Conservation (phyloP, 2,329 filamentous ascomycete species). For the Drechslerella stenobrocha region DNA sequence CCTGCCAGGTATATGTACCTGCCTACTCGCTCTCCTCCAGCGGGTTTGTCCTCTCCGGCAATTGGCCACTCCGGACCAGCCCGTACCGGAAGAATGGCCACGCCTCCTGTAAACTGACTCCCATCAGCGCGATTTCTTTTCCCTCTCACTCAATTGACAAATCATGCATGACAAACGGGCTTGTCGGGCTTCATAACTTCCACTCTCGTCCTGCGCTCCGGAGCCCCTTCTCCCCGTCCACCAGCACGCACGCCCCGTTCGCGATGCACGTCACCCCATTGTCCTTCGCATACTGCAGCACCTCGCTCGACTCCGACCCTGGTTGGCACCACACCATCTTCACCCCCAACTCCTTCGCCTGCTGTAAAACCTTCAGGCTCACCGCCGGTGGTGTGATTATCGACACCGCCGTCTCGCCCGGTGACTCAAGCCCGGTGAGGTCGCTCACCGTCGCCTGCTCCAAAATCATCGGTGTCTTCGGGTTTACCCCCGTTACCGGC, state of each 20-base stretch:
- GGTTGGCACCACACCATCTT: constrained; percentile 86
- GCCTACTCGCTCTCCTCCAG: constrained; percentile 2
- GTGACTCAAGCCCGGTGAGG: constrained; percentile 54
- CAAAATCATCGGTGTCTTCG: constrained; percentile 59
- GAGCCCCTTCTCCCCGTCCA: constrained; percentile 73
- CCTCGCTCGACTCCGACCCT: constrained; percentile 78
- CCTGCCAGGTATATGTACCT: not conserved
- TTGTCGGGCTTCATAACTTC: constrained; percentile 50
- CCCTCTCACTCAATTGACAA: not conserved
- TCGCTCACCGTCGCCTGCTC: constrained; percentile 63
- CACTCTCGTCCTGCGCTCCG: constrained; percentile 62
- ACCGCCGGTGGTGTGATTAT: constrained; percentile 83
- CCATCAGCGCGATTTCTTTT: constrained; percentile 18
- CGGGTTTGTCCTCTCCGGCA: constrained; percentile 26
- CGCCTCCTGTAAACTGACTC: constrained; percentile 13
- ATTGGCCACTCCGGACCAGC: constrained; percentile 24
- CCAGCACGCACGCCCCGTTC: constrained; percentile 85
- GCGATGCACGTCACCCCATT: constrained; percentile 60
- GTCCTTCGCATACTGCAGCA: constrained; percentile 68
- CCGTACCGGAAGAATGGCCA: constrained; percentile 45
- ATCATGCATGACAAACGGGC: not conserved
- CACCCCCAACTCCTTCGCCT: constrained; percentile 74
- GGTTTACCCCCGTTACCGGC: constrained; percentile 82
- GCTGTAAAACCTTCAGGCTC: constrained; percentile 72
- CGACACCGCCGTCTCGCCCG: constrained; percentile 70